Conservation (phyloP, 2,329 filamentous ascomycete genomes). For the Neurospora sp. region DNA sequence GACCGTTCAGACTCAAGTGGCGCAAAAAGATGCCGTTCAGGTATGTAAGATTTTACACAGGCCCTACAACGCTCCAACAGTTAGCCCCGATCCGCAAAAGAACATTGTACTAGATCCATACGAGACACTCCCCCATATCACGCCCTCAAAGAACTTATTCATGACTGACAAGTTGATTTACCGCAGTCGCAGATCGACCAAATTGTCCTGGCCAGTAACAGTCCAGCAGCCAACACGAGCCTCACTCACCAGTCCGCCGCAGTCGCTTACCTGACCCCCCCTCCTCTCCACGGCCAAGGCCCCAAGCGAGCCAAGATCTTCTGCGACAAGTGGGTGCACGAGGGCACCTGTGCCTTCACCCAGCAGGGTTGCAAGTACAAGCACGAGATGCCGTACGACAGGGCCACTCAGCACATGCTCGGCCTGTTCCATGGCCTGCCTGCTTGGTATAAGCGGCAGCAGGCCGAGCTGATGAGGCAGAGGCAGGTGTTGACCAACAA, state of each 20-base stretch:
- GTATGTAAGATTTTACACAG: constrained; percentile 3
- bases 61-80: not conserved
- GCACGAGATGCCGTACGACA: constrained; percentile 76
- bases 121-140: not conserved
- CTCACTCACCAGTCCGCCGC: constrained; percentile 21
- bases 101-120: not conserved
- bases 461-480: constrained; percentile 31
- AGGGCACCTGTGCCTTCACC: constrained; percentile 73
- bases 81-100: not conserved
- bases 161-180: not conserved
- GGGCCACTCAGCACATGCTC: constrained; percentile 53
- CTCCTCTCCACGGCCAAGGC: constrained; percentile 20
- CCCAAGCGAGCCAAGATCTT: constrained; percentile 55
- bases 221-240: constrained; percentile 22
- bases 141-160: not conserved
- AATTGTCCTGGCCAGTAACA: not conserved
- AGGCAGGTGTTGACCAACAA: constrained; percentile 12
- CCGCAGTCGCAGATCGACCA: constrained; percentile 8
- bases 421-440: constrained; percentile 61
- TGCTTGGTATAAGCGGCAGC: constrained; percentile 47
- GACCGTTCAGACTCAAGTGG: constrained; percentile 17
- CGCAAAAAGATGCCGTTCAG: constrained; percentile 18
- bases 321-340: constrained; percentile 84
- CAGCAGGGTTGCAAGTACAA: constrained; percentile 84
- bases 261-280: constrained; percentile 2